These are phyloP conservation scores for Myxozyma sirexii DNA, from an alignment of 805 yeast species.

Conservation along the genomic window DNA sequence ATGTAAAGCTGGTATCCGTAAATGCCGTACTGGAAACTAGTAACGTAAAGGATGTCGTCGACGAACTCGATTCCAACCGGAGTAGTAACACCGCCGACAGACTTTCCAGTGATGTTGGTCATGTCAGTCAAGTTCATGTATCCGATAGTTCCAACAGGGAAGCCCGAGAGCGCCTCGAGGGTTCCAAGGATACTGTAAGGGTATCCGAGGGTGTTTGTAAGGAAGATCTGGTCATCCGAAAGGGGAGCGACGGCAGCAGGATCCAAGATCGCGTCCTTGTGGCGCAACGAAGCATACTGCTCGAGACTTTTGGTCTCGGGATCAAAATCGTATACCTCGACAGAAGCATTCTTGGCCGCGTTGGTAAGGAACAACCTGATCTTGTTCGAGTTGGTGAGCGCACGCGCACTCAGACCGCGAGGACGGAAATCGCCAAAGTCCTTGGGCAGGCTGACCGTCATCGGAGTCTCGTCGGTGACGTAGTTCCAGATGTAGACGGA, in stretches of 20 bases:
- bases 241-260: conserved; percentile 28
- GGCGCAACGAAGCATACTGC: conserved; percentile 24
- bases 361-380: conserved; percentile 30
- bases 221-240: conserved; percentile 27
- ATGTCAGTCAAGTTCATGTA: conserved; percentile 31
- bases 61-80: conserved; percentile 32
- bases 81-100: conserved; percentile 28
- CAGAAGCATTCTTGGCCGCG: conserved; percentile 30
- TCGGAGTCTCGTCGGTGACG: conserved; percentile 24
- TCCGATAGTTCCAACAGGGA: conserved; percentile 32
- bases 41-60: conserved; percentile 25
- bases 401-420: conserved; percentile 24
- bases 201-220: conserved; percentile 30
- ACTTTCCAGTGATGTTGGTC: conserved; percentile 31
- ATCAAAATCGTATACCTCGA: conserved; percentile 29
- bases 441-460: conserved; percentile 15
- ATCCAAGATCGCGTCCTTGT: conserved; percentile 29
- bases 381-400: conserved; percentile 9
- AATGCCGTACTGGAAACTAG: conserved; percentile 27
- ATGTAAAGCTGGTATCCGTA: conserved; percentile 27
- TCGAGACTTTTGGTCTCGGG: conserved; percentile 13
- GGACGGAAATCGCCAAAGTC: conserved; percentile 33
- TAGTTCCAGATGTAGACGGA: conserved; percentile 33
- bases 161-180: conserved; percentile 26
- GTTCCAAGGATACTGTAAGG: conserved; percentile 19